Evolutionary conservation across 2,329 filamentous ascomycete species (phyloP), one percentile per base, ranked within the genome.

Genomic region (Sphaceloma murrayae): DNA sequence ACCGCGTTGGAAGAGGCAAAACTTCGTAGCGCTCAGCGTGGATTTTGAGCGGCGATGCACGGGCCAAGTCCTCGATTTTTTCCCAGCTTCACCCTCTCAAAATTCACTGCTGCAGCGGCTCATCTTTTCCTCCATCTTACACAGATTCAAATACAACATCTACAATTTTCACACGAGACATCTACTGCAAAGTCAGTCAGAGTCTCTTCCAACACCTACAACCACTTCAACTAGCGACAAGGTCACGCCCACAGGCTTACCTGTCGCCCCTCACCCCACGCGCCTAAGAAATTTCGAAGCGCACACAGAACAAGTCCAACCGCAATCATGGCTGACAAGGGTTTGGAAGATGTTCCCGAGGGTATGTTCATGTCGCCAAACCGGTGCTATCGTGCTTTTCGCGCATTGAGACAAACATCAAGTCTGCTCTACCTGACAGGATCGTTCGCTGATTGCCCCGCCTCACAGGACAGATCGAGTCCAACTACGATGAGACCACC

Each of bases 401-500:
- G 42, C 42, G 42, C 42, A 34, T 43, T 40, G 36, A 30, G 8
- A n/a, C 24, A 18, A 7, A 17, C 6, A 17, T 40, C n/a, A 26
- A 40, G 19, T 19, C 17, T 22, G 13, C 11, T 16, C 8, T 29
- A n/a, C 18, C 14, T 4, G 9, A 11, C 4, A 19, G 31, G 22
- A 19, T 27, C n/a, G 17, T 9, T 8, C 31, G 34, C 43, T 46
- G 17, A 40, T 24, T 31, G 26, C 26, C 21, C 34, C 34, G 31
- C 44, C 48, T 48, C 65, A 61, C 67, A 94, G 89, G 82, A 72
- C 87, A 94, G 75, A 98, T 98, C 78, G 93, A 98, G 79, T 94
- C 88, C 67, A 98, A 98, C 85, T 98, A 96, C 75, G 91, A 98
- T 78, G 88, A 96, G 79, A 88, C 89, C 63, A 89, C 91, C 70